Evolutionary conservation across 495 filamentous ascomycete genomes (phyloP), one percentile per base, ranked within the genome.

Genomic region (Filosporella fistucella): DNA sequence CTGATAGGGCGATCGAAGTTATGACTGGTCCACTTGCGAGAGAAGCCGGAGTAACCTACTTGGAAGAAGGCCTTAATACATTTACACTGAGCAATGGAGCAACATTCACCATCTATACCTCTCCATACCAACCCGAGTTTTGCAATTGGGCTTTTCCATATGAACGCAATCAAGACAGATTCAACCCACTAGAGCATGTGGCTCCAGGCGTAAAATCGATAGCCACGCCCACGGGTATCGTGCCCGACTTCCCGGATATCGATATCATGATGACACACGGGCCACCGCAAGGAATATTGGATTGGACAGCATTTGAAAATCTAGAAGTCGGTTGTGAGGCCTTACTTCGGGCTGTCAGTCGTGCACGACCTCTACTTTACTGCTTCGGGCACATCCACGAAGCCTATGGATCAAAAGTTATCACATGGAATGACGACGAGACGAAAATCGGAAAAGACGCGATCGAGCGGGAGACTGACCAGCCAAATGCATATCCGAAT

Each of bases 361-460:
- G 66, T n/a, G 67, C 75, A 3, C 57, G 68, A 38, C 85, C 82
- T 1, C 63, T 55, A 8, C 54, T 89, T 52, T 81, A 86, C 57
- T 86, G 80, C 55, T 89, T 87, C 52, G 84, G 85, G 9, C 84
- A 89, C 60, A 85, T 89, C 22, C 84, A 88, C 54, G 84, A 90
- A 57, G 82, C 70, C 0, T 89, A 82, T 74, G 86, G 86, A 13
- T 81, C 76, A 3, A 69, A 71, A 47, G 55, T 80, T 21, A 68
- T 81, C 0, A 58, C 60, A 6, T 90, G 86, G 81, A 58, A 67
- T 13, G 36, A 51, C 0, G 46, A 45, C 14, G 30, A 55, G 59
- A 59, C 17, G 65, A 66, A 49, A 66, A 50, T 13, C 61, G 73
- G 53, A 49, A 29, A 41, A 48, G 30, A 65, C 78, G 63, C 39